Evolutionary conservation across 2,329 filamentous ascomycete genomes (phyloP).

Genomic region (Fusarium goolgardi): DNA sequence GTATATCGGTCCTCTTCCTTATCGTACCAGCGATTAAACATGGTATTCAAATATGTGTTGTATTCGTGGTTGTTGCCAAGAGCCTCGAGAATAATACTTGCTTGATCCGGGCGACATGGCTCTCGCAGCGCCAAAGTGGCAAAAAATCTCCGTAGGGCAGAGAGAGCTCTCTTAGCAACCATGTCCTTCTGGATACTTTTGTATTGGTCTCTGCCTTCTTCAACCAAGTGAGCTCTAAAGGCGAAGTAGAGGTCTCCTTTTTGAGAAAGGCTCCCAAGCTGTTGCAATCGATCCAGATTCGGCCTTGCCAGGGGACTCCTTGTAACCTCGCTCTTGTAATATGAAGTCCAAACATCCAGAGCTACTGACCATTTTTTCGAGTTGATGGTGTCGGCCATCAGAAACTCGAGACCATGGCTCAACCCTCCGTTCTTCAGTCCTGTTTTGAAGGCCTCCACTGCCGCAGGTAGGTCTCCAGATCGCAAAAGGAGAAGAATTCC

Average conservation of each 20-base stretch:
- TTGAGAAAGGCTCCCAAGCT: constrained; percentile 45
- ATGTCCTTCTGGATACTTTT: constrained; percentile 41
- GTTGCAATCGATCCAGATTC: constrained; percentile 31
- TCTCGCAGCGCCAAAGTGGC: constrained; percentile 50
- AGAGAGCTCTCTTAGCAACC: constrained; percentile 43
- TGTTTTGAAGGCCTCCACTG: constrained; percentile 55
- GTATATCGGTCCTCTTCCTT: constrained; percentile 47
- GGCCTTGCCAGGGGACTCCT: constrained; percentile 14
- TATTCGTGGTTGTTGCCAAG: constrained; percentile 56
- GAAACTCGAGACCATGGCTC: constrained; percentile 57
- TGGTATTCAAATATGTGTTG: constrained; percentile 56
- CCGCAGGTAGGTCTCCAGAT: constrained; percentile 53
- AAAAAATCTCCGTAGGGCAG: constrained; percentile 48
- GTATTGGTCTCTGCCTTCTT: constrained; percentile 42
- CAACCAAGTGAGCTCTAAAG: constrained; percentile 51
- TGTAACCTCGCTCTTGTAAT: constrained; percentile 42
- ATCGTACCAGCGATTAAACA: constrained; percentile 48
- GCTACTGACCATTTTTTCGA: constrained; percentile 53
- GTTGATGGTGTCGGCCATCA: constrained; percentile 57
- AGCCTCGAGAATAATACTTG: constrained; percentile 54
- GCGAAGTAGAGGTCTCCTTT: constrained; percentile 50
- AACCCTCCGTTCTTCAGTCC: constrained; percentile 52
- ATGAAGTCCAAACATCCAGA: constrained; percentile 54
- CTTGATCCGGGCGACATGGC: constrained; percentile 51
- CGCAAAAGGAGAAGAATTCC: constrained; percentile 58